Base-by-base conservation (phyloP, 2,329 filamentous ascomycete genomes). In the Hypoxylon sp. region DNA sequence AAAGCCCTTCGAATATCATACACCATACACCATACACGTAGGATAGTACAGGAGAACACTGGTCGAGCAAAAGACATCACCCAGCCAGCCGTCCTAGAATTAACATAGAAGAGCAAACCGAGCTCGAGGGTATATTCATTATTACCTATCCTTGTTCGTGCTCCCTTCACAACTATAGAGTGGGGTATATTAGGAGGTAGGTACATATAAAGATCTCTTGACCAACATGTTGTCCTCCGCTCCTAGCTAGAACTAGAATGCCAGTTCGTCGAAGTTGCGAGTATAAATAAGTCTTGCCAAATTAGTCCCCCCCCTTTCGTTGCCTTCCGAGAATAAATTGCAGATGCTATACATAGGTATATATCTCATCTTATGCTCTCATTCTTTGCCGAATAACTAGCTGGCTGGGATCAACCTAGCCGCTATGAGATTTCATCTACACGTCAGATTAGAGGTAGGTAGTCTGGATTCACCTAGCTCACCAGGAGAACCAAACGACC, bases 361-460 rank as follows among this genome's bases (percentile, higher is more conserved):
- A 57, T 21, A 34, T 46, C 13, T 19, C 28, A n/a, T 48, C 21
- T 49, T 32, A 23, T 17, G n/a, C 25, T 23, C 13, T 19, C 55
- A 28, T 38, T 23, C 53, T 46, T n/a, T 21, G 38, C 28, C 28
- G 23, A 21, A 48, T 13, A 46, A 46, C 17, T 28, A 57, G 41
- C 34, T 23, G 28, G n/a, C n/a, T 23, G 3, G 19, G 34, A 23
- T 48, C 13, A 48, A 25, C 13, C 9, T 9, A 48, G 7, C 17
- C 23, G 41, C 17, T 25, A 28, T 36, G 41, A 48, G 43, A 50
- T 59, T 25, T 30, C 56, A 49, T 41, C 56, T 17, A 43, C 17
- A 30, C 34, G 11, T 43, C 46, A 32, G 23, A 36, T 60, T 60
- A 50, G 56, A 32, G 30, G 46, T 34, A 32, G 30, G 46, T 21